Percentiles rank a stretch among this genome's conserved stretches.
Evolutionary conservation across 1,284 basidiomycete species (phyloP).

Genomic region (Cutaneotrichosporon cavernicola): DNA sequence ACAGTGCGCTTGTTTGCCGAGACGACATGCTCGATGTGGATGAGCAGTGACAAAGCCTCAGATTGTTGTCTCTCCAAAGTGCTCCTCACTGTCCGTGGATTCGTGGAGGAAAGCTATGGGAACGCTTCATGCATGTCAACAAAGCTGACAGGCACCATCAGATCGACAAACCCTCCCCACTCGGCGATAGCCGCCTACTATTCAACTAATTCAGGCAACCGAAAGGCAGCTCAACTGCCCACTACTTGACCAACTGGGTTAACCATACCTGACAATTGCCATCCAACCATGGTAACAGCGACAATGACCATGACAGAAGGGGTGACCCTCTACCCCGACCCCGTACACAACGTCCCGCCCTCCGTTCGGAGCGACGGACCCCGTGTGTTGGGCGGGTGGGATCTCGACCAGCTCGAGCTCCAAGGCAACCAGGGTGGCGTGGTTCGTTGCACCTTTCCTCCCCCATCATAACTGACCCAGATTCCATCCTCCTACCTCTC

Average conservation of each 20-base stretch:
- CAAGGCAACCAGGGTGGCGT: slow-evolving; percentile 25
- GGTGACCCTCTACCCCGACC: slow-evolving; percentile 17
- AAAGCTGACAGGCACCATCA: background rate
- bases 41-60: too few species aligned
- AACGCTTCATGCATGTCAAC: background rate
- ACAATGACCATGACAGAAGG: slow-evolving; percentile 13
- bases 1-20: too few species aligned
- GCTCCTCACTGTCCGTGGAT: too few species aligned
- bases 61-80: too few species aligned
- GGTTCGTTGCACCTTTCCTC: slow-evolving; percentile 1
- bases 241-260: background rate
- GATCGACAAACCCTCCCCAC: background rate
- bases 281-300: background rate
- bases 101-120: too few species aligned
- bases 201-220: background rate
- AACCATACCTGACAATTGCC: background rate
- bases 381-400: slow-evolving; percentile 6
- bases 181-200: background rate
- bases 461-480: slow-evolving; percentile 10
- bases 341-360: slow-evolving; percentile 4
- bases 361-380: slow-evolving; percentile 15
- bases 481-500: slow-evolving; percentile 20
- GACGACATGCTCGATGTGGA: too few species aligned
- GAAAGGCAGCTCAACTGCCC: too few species aligned
- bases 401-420: slow-evolving; percentile 15